Percentiles rank a stretch among this genome's conserved stretches.
Evolutionary conservation across 2,329 filamentous ascomycete genomes (phyloP).

Genomic region (Emydomyces testavorans): DNA sequence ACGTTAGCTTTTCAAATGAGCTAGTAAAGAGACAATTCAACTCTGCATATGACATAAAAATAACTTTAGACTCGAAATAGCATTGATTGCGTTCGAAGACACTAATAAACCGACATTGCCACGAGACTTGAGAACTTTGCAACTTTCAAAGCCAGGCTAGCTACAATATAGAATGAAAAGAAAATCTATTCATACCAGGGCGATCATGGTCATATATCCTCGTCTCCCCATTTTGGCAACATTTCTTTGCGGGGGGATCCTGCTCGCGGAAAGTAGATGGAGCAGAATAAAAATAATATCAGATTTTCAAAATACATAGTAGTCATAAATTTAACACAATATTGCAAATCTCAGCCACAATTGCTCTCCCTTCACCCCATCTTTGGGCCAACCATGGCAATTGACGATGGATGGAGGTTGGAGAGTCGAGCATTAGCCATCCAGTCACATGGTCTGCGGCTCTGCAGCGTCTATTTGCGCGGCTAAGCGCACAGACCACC

Average conservation of each 20-base stretch:
- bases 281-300: neutral
- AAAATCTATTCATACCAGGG: slow-evolving; percentile 31
- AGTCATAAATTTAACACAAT: neutral
- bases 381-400: too few relatives aligned
- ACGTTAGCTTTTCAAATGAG: slow-evolving; percentile 17
- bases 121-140: neutral
- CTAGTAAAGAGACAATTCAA: neutral
- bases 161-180: too few relatives aligned
- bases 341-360: neutral
- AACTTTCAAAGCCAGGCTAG: neutral
- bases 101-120: neutral
- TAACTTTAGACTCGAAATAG: too few relatives aligned
- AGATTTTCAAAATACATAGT: neutral
- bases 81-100: too few relatives aligned
- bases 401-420: too few relatives aligned
- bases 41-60: neutral
- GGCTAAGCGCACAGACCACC: slow-evolving; percentile 23
- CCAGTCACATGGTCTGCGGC: slow-evolving; percentile 2
- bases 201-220: slow-evolving; percentile 36
- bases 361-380: too few relatives aligned
- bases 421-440: too few relatives aligned
- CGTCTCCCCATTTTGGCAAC: slow-evolving; percentile 33
- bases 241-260: neutral
- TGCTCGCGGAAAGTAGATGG: neutral
- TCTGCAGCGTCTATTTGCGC: slow-evolving; percentile 13